Conservation (phyloP, 768 basidiomycete genomes). For the Xerocomus spinulosus region DNA sequence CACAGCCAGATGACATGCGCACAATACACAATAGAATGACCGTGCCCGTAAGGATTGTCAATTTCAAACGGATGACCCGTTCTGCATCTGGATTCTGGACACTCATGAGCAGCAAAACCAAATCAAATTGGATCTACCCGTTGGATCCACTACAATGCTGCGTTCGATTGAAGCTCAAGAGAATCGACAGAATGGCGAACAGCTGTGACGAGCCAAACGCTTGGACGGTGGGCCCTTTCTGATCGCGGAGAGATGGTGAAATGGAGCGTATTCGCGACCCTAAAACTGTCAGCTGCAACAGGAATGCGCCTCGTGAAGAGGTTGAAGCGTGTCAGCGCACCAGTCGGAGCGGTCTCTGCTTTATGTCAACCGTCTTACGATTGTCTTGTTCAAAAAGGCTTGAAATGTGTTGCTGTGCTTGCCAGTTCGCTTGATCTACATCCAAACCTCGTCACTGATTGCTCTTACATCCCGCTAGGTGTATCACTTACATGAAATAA, state of each 20-base stretch:
- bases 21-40: neutral
- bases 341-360: constrained; percentile 1
- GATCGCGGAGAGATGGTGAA: neutral
- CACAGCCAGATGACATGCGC: constrained; percentile 22
- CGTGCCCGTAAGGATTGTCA: constrained; percentile 10
- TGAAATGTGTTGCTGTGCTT: constrained; percentile 6
- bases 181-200: too few species aligned
- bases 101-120: neutral
- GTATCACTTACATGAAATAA: constrained; percentile 17
- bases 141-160: constrained; percentile 14
- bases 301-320: constrained; percentile 17
- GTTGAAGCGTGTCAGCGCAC: constrained; percentile 9
- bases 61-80: constrained; percentile 14
- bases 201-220: too few species aligned
- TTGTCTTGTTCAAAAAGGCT: neutral
- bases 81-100: neutral
- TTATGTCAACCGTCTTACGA: constrained; percentile 26
- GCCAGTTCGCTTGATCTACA: constrained; percentile 11
- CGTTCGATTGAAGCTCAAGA: constrained; percentile 5
- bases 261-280: constrained; percentile 20
- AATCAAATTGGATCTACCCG: constrained; percentile 4
- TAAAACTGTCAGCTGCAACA: constrained; percentile 31
- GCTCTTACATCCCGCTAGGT: constrained; percentile 4
- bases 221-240: too few species aligned
- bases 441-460: constrained; percentile 12